A percentile compares a stretch with the other conserved stretches of the same genome.
These are phyloP conservation scores for Claviceps humidiphila DNA, from an alignment of 2,329 filamentous ascomycete genomes.

Conservation along the genomic window DNA sequence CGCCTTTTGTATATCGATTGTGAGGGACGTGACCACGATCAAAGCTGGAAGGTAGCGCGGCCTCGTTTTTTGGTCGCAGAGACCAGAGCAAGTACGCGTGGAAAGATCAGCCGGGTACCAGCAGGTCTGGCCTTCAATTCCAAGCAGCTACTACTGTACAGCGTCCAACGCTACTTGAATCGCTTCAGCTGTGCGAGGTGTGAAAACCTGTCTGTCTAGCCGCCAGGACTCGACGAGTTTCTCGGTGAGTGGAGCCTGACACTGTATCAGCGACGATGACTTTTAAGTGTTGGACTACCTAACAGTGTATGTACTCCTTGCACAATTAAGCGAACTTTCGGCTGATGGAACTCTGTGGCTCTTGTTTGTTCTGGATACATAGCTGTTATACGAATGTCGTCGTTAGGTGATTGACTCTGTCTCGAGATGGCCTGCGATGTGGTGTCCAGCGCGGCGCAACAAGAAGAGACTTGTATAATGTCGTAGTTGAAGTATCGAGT, in stretches of 20 bases:
- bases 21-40: background rate
- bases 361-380: background rate
- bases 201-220: background rate
- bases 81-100: background rate
- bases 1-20: constrained; percentile 9
- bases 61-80: background rate
- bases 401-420: no score
- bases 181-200: constrained; percentile 4
- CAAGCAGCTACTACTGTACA: background rate
- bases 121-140: background rate
- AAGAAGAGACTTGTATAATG: no score
- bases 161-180: background rate
- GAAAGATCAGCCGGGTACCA: constrained; percentile 2
- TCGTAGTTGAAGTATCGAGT: no score
- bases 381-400: no score
- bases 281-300: background rate
- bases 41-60: background rate
- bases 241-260: constrained; percentile 1
- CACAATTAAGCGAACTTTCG: constrained; percentile 9
- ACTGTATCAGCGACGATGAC: background rate
- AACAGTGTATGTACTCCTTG: background rate
- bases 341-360: constrained; percentile 3
- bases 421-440: no score
- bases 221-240: background rate
- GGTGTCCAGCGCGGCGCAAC: no score